Conservation (phyloP, 805 yeast species). For the Monosporozyma aquatica region DNA sequence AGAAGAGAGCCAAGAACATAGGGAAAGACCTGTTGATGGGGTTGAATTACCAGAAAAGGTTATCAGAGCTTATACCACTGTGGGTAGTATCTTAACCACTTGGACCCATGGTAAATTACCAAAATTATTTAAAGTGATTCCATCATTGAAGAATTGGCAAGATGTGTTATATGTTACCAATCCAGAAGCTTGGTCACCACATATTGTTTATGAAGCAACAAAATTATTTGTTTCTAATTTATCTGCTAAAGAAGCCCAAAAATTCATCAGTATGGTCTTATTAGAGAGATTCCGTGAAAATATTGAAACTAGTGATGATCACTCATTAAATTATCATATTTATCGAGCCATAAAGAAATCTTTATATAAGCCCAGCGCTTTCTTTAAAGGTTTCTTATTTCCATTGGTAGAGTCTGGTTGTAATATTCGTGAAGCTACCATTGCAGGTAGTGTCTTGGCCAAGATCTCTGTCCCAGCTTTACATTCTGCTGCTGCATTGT, state of each 20-base stretch:
- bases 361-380: constrained; percentile 93
- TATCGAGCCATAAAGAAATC: constrained; percentile 89
- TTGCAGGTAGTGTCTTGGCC: constrained; percentile 83
- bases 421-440: constrained; percentile 86
- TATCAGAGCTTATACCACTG: constrained; percentile 85
- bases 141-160: constrained; percentile 90
- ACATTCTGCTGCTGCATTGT: constrained; percentile 92
- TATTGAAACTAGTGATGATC: constrained; percentile 66
- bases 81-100: constrained; percentile 76
- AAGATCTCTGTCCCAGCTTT: constrained; percentile 89
- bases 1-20: constrained; percentile 20
- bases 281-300: constrained; percentile 63
- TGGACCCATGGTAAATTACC: constrained; percentile 96
- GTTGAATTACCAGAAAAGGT: constrained; percentile 93
- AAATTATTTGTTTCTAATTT: constrained; percentile 86
- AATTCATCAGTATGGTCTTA: constrained; percentile 59
- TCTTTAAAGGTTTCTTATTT: constrained; percentile 90
- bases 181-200: constrained; percentile 92
- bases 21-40: constrained; percentile 47
- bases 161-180: constrained; percentile 87
- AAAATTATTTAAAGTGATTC: constrained; percentile 90
- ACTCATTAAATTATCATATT: constrained; percentile 80
- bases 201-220: constrained; percentile 90
- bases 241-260: constrained; percentile 80
- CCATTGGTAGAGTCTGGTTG: constrained; percentile 87